These are phyloP conservation scores for Isabelozyma gotoi DNA, from an alignment of 805 yeast genomes.

Conservation along the genomic window DNA sequence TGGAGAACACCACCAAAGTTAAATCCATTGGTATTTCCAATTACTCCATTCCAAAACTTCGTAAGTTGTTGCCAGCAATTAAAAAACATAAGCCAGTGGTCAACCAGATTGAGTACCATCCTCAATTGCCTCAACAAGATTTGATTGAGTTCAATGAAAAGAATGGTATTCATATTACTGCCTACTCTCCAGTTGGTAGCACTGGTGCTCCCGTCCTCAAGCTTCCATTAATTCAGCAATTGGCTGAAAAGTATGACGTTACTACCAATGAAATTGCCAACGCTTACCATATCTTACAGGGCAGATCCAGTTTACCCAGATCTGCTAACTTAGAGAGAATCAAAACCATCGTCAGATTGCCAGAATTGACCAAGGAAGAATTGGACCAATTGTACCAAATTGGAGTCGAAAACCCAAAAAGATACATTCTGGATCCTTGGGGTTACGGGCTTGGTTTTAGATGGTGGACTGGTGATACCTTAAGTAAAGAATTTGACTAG, in stretches of 20 bases:
- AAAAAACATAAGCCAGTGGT: constrained; percentile 26
- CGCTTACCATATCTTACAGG: constrained; percentile 62
- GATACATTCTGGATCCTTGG: constrained; percentile 34
- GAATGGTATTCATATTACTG: constrained; percentile 43
- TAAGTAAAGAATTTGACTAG: constrained; percentile 26
- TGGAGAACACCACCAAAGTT: constrained; percentile 27
- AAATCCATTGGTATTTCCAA: constrained; percentile 37
- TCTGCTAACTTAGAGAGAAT: constrained; percentile 70
- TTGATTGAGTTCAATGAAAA: constrained; percentile 36
- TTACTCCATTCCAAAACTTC: constrained; percentile 25
- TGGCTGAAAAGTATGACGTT: constrained; percentile 58
- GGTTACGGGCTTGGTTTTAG: constrained; percentile 35
- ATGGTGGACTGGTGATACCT: constrained; percentile 35
- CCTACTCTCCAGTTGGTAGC: constrained; percentile 66
- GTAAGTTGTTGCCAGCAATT: constrained; percentile 20
- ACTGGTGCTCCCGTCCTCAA: constrained; percentile 62
- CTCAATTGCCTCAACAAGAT: constrained; percentile 38
- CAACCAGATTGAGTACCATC: constrained; percentile 37
- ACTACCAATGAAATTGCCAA: constrained; percentile 58
- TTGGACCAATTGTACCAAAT: constrained; percentile 26
- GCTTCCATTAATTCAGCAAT: constrained; percentile 45
- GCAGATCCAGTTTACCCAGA: constrained; percentile 65
- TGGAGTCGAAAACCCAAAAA: constrained; percentile 28
- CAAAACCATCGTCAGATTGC: constrained; percentile 35
- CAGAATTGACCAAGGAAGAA: constrained; percentile 30